Conservation (phyloP, 2,329 filamentous ascomycete genomes). For the Colletotrichum sp. region DNA sequence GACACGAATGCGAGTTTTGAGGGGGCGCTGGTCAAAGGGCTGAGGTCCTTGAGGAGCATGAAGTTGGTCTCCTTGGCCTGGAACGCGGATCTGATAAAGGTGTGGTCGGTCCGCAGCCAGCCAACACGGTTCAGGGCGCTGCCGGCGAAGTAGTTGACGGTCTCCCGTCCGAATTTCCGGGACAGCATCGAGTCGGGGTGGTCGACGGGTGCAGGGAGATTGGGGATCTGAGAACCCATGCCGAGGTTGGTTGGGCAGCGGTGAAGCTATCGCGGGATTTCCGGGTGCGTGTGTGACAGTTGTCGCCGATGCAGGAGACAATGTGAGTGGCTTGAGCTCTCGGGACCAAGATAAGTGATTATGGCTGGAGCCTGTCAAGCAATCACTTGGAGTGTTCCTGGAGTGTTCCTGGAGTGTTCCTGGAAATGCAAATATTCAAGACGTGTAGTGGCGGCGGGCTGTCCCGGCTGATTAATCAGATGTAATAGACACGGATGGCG, state of each 20-base stretch:
- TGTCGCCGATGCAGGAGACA: background rate
- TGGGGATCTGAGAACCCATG: conserved; percentile 34
- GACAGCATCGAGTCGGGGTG: conserved; percentile 71
- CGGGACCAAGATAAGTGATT: background rate
- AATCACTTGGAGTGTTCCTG: background rate
- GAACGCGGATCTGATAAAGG: conserved; percentile 73
- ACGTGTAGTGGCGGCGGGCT: background rate
- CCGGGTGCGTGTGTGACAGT: background rate
- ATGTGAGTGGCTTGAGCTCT: background rate
- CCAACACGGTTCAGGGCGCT: conserved; percentile 80
- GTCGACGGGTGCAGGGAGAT: conserved; percentile 45
- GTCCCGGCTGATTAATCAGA: conserved; percentile 18
- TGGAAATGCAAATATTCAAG: background rate
- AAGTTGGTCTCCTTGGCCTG: conserved; percentile 71
- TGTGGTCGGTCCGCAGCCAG: conserved; percentile 73
- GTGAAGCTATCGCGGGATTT: conserved; percentile 15
- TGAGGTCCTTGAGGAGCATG: conserved; percentile 78
- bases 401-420: background rate
- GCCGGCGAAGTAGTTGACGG: conserved; percentile 85
- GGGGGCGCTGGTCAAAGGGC: conserved; percentile 63
- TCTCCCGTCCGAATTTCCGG: conserved; percentile 78
- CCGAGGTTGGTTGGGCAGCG: background rate
- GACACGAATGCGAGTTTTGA: conserved; percentile 70
- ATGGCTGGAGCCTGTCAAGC: background rate
- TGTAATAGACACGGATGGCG: background rate